A percentile compares a stretch with the other conserved stretches of the same genome.
phyloP scores from a whole-genome alignment of 306 rosid genomes.

The Castanospermum australe region DNA sequence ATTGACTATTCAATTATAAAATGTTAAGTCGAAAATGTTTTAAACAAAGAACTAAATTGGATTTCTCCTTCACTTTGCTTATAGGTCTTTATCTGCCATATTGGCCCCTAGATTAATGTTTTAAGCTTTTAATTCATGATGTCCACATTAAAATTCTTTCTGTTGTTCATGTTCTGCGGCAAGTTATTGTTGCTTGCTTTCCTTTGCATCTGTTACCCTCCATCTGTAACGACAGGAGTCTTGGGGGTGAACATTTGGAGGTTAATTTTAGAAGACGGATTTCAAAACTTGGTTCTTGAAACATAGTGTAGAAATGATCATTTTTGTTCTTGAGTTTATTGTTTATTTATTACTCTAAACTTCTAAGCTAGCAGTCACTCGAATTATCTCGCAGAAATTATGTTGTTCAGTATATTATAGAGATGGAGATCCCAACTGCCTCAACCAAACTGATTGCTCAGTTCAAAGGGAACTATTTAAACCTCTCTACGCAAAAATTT shows the following conservation, averaged over 20 bases:
- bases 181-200: too few species aligned
- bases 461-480: slow-evolving; percentile 56
- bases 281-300: not conserved
- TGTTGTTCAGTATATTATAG: slow-evolving; percentile 68
- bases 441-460: slow-evolving; percentile 41
- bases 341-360: not conserved
- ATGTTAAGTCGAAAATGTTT: too few species aligned
- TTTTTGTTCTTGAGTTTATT: not conserved
- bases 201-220: too few species aligned
- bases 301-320: not conserved
- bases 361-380: not conserved
- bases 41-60: too few species aligned
- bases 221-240: not conserved
- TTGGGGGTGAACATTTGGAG: not conserved
- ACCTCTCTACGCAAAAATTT: slow-evolving; percentile 57
- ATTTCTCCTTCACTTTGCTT: too few species aligned
- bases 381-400: slow-evolving; percentile 54
- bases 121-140: too few species aligned
- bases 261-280: not conserved
- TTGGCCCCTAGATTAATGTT: too few species aligned
- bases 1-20: too few species aligned
- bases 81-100: too few species aligned
- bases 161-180: too few species aligned
- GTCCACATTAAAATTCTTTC: too few species aligned
- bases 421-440: slow-evolving; percentile 42